Evolutionary conservation across 164 flowering plant species (phyloP).

Genomic region (Dillenia suffruticosa): DNA sequence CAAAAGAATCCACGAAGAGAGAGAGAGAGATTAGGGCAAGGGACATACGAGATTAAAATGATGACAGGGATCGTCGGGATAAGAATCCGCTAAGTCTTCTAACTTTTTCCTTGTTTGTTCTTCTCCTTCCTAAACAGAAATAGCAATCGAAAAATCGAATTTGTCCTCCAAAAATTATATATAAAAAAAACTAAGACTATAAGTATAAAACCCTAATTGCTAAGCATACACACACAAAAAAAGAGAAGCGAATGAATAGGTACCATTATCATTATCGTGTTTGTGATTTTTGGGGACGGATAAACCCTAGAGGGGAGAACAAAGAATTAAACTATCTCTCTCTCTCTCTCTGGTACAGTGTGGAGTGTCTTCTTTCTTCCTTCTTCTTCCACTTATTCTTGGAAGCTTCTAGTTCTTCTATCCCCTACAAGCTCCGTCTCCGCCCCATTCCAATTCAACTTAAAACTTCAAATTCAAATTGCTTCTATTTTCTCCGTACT

Average conservation of each 20-base stretch:
- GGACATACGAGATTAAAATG: conserved; percentile 50
- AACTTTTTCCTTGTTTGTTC: conserved; percentile 12
- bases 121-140: conserved; percentile 13
- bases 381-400: too few relatives aligned
- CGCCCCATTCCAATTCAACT: too few relatives aligned
- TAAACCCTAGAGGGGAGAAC: background rate
- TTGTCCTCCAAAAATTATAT: too few relatives aligned
- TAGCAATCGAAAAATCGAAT: background rate
- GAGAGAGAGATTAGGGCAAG: background rate
- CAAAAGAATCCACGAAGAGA: background rate
- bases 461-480: too few relatives aligned
- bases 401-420: too few relatives aligned
- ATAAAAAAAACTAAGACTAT: background rate
- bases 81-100: conserved; percentile 34
- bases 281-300: conserved; percentile 1
- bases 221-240: background rate
- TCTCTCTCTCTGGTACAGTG: too few relatives aligned
- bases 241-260: background rate
- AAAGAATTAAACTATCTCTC: too few relatives aligned
- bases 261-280: background rate
- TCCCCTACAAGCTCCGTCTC: too few relatives aligned
- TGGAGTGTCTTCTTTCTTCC: too few relatives aligned
- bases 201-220: background rate
- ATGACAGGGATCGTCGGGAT: conserved; percentile 50
- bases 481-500: too few relatives aligned